phyloP scores from a whole-genome alignment of 2,329 filamentous ascomycete genomes.

The Cladorrhinum sp. region DNA sequence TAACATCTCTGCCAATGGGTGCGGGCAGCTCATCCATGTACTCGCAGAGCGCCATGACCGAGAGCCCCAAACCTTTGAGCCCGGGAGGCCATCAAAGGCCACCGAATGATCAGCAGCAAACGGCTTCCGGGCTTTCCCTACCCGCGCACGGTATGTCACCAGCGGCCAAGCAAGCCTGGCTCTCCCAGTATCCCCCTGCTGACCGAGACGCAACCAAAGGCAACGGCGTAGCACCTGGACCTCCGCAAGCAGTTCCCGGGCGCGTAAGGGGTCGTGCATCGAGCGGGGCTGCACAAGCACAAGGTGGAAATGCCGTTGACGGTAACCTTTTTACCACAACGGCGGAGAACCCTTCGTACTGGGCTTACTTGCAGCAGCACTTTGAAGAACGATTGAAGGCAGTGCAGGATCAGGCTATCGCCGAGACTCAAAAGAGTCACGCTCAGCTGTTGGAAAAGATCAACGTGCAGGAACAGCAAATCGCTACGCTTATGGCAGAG shows the following conservation, averaged over 20 bases:
- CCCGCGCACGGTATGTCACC: slow-evolving; percentile 37
- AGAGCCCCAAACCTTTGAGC: slow-evolving; percentile 82
- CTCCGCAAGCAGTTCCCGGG: slow-evolving; percentile 24
- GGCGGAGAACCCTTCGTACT: slow-evolving; percentile 58
- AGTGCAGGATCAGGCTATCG: slow-evolving; percentile 21
- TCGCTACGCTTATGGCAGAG: slow-evolving; percentile 24
- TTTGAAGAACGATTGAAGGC: slow-evolving; percentile 55
- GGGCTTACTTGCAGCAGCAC: slow-evolving; percentile 68
- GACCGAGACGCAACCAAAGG: slow-evolving; percentile 39
- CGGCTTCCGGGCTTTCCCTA: slow-evolving; percentile 24
- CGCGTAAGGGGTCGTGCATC: slow-evolving; percentile 46
- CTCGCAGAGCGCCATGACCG: slow-evolving; percentile 70
- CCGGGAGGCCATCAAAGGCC: slow-evolving; percentile 47
- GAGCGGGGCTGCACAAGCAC: slow-evolving; percentile 16
- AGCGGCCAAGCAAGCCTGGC: slow-evolving; percentile 30
- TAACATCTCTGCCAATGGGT: slow-evolving; percentile 47
- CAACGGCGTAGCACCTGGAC: slow-evolving; percentile 26
- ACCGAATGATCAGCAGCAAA: slow-evolving; percentile 39
- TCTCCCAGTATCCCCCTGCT: slow-evolving; percentile 31
- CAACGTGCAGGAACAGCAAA: slow-evolving; percentile 24
- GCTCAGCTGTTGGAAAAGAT: slow-evolving; percentile 27
- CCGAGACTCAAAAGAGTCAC: slow-evolving; percentile 15
- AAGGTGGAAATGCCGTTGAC: slow-evolving; percentile 44
- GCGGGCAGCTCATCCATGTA: slow-evolving; percentile 59
- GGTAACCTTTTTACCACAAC: slow-evolving; percentile 63